Conservation (phyloP, 352 stramenopile genomes). For the Pythium sp. region DNA sequence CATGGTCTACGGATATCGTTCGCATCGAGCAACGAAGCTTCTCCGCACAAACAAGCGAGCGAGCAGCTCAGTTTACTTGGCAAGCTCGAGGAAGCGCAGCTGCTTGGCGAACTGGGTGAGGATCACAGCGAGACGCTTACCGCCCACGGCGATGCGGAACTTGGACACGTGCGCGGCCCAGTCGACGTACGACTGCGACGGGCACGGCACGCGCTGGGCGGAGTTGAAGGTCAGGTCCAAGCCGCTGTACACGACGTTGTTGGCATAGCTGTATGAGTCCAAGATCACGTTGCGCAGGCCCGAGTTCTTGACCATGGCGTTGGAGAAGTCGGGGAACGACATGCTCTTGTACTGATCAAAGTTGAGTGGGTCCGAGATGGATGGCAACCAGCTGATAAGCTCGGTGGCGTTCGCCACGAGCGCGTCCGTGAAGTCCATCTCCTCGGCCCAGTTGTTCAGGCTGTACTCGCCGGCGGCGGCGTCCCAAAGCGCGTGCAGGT, state of each 20-base stretch:
- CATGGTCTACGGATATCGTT: background rate
- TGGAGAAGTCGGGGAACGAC: slow-evolving; percentile 35
- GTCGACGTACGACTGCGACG: slow-evolving; percentile 29
- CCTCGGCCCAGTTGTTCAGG: slow-evolving; percentile 49
- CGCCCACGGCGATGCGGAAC: slow-evolving; percentile 42
- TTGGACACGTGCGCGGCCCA: slow-evolving; percentile 39
- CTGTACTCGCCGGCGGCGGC: slow-evolving; percentile 44
- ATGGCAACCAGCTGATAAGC: slow-evolving; percentile 36
- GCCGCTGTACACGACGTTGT: slow-evolving; percentile 33
- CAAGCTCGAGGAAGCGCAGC: slow-evolving; percentile 35
- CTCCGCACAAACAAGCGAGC: background rate
- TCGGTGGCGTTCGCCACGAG: slow-evolving; percentile 41
- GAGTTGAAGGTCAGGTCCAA: slow-evolving; percentile 31
- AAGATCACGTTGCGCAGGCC: slow-evolving; percentile 31
- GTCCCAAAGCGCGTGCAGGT: slow-evolving; percentile 71
- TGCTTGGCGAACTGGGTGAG: slow-evolving; percentile 55
- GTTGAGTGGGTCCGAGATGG: slow-evolving; percentile 34
- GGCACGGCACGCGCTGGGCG: slow-evolving; percentile 19
- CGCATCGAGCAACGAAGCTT: background rate
- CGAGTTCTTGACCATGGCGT: slow-evolving; percentile 26
- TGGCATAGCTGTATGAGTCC: slow-evolving; percentile 45
- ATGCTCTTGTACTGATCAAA: slow-evolving; percentile 37
- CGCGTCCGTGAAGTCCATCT: slow-evolving; percentile 16
- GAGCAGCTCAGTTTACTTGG: slow-evolving; percentile 14
- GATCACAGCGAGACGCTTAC: slow-evolving; percentile 50